Evolutionary conservation across 306 rosid species (phyloP).

Genomic region (Crotalaria pallida): DNA sequence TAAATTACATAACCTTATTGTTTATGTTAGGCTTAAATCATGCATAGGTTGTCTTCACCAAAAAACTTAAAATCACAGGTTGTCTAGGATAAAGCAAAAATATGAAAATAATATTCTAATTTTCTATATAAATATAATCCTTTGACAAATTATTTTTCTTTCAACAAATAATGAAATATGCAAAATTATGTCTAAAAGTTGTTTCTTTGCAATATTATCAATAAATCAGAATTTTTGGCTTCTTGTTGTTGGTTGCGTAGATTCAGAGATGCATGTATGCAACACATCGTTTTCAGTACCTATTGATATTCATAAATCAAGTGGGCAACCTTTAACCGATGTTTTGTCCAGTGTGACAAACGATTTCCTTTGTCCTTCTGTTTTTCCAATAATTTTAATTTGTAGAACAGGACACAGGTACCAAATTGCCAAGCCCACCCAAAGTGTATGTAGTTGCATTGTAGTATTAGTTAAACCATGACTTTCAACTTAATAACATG

Average conservation of each 20-base stretch:
- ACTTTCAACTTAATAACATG: not conserved
- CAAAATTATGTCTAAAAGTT: not conserved
- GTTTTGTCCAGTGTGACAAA: not conserved
- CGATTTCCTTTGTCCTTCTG: not conserved
- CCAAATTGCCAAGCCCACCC: not conserved
- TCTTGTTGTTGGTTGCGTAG: not conserved
- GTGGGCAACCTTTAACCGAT: constrained; percentile 18
- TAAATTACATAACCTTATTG: not conserved
- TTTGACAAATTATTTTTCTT: not conserved
- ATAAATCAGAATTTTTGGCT: not conserved
- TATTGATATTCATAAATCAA: not conserved
- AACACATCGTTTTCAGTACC: not conserved
- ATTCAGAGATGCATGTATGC: not conserved
- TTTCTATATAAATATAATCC: too few species aligned
- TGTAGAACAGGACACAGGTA: not conserved
- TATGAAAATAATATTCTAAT: too few species aligned
- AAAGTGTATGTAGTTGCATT: constrained; percentile 10
- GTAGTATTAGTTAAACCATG: not conserved
- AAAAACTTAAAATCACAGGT: too few species aligned
- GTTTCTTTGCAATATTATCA: not conserved
- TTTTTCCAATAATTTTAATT: constrained; percentile 22
- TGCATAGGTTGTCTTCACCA: too few species aligned
- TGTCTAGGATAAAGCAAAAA: too few species aligned
- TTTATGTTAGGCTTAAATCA: too few species aligned
- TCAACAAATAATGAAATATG: not conserved